Percentiles rank a stretch among this genome's conserved stretches.
Evolutionary conservation across 2,329 filamentous ascomycete genomes (phyloP).

Genomic region (Exophiala sp.): DNA sequence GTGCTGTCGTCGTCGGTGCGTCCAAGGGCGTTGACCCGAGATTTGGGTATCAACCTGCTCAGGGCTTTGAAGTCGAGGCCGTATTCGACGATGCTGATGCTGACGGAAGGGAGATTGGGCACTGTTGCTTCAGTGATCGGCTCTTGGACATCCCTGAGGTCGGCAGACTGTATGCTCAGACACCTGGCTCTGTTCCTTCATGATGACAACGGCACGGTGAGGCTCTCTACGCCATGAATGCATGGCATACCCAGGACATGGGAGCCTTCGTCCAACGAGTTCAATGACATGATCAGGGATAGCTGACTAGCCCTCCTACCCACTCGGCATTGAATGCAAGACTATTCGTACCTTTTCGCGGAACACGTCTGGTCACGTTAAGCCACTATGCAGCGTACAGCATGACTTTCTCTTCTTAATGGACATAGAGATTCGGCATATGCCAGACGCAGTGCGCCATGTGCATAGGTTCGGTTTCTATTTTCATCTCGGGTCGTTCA

Average conservation of each 20-base stretch:
- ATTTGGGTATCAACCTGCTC: constrained; percentile 7
- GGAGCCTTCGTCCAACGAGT: too few species aligned
- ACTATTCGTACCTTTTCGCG: too few species aligned
- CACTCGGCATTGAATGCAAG: neutral
- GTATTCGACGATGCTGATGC: constrained; percentile 2
- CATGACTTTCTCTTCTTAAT: too few species aligned
- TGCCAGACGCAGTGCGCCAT: neutral
- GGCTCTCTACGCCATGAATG: neutral
- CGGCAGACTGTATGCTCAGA: constrained; percentile 26
- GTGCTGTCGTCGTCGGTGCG: constrained; percentile 15
- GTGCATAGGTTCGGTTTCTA: neutral
- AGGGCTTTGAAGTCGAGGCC: constrained; percentile 4
- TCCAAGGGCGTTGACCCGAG: constrained; percentile 15
- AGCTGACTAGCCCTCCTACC: neutral
- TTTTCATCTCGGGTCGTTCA: neutral
- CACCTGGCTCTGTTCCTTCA: neutral
- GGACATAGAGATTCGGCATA: too few species aligned
- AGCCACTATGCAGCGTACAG: too few species aligned
- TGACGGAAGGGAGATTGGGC: constrained; percentile 19
- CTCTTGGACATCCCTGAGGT: constrained; percentile 21
- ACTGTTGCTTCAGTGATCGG: constrained; percentile 29
- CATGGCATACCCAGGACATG: too few species aligned
- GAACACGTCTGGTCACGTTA: too few species aligned
- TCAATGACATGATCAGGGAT: too few species aligned
- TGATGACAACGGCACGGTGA: neutral